These are phyloP conservation scores for Xenosphaeropsis pyriputrescens DNA, from an alignment of 2,329 filamentous ascomycete species.

Conservation along the genomic window DNA sequence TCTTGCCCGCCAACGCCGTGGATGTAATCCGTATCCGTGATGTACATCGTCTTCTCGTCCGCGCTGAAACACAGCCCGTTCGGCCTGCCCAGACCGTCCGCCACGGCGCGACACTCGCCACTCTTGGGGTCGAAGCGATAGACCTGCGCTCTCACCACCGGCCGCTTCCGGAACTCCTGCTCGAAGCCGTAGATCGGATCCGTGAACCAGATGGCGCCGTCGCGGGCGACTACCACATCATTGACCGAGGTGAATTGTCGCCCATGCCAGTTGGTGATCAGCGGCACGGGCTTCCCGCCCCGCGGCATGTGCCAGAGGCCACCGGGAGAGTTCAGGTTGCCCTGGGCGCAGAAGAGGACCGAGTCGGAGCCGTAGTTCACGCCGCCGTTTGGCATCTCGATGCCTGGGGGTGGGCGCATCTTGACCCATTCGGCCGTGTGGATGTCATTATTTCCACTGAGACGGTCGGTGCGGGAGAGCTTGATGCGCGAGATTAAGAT, in stretches of 20 bases:
- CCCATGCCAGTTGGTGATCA: constrained; percentile 28
- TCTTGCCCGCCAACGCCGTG: constrained; percentile 16
- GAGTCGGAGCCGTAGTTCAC: constrained; percentile 23
- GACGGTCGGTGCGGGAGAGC: constrained; percentile 13
- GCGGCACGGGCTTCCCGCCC: constrained; percentile 7
- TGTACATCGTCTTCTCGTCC: constrained; percentile 24
- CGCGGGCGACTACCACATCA: constrained; percentile 22
- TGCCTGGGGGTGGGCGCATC: constrained; percentile 21
- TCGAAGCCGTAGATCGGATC: constrained; percentile 29
- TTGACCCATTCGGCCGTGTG: constrained; percentile 17
- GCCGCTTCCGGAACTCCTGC: constrained; percentile 26
- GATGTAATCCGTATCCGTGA: constrained; percentile 23
- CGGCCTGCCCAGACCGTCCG: constrained; percentile 28
- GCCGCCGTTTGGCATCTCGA: constrained; percentile 28
- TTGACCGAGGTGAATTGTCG: constrained; percentile 31
- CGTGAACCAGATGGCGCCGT: constrained; percentile 33
- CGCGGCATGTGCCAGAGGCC: constrained; percentile 16
- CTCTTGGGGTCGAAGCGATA: constrained; percentile 28
- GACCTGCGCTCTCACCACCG: constrained; percentile 29
- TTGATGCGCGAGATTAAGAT: constrained; percentile 30
- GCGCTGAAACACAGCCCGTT: constrained; percentile 19
- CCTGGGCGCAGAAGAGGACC: constrained; percentile 27
- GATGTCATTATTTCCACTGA: constrained; percentile 13
- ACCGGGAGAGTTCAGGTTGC: constrained; percentile 10
- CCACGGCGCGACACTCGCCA: constrained; percentile 28